Conservation (phyloP, 768 basidiomycete genomes). For the Tremella fuciformis region DNA sequence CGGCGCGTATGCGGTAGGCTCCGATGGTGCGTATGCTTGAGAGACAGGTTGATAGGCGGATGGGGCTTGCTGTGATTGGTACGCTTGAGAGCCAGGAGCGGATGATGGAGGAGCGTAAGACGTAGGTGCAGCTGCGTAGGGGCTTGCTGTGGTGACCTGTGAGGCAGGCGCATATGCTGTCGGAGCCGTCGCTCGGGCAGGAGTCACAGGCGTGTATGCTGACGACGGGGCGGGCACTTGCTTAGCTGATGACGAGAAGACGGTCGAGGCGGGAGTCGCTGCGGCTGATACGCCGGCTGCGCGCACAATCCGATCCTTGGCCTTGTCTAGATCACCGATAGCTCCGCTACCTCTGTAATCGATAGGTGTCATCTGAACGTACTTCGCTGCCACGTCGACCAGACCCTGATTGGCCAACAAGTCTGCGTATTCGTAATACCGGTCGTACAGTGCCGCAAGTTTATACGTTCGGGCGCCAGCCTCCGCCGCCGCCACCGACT, state of each 20-base stretch:
- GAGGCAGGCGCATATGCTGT: constrained; percentile 9
- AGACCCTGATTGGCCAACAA: constrained; percentile 87
- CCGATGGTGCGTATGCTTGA: constrained; percentile 6
- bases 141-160: not conserved
- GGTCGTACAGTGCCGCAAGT: constrained; percentile 79
- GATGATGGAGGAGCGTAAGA: constrained; percentile 11
- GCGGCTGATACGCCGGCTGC: constrained; percentile 22
- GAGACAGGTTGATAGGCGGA: constrained; percentile 4
- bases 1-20: constrained; percentile 12
- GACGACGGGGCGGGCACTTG: constrained; percentile 7
- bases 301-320: constrained; percentile 38
- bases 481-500: constrained; percentile 54
- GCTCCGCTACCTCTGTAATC: constrained; percentile 68
- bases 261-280: constrained; percentile 1
- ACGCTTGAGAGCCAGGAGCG: constrained; percentile 8
- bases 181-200: constrained; percentile 4
- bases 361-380: constrained; percentile 72
- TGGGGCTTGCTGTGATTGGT: not conserved
- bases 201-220: constrained; percentile 7
- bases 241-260: constrained; percentile 1
- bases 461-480: constrained; percentile 67
- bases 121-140: constrained; percentile 6
- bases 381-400: constrained; percentile 72
- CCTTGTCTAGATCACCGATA: constrained; percentile 42
- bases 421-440: constrained; percentile 94